Evolutionary conservation across 1,139 yeast genomes (phyloP).

Genomic region (Taphrina populina): DNA sequence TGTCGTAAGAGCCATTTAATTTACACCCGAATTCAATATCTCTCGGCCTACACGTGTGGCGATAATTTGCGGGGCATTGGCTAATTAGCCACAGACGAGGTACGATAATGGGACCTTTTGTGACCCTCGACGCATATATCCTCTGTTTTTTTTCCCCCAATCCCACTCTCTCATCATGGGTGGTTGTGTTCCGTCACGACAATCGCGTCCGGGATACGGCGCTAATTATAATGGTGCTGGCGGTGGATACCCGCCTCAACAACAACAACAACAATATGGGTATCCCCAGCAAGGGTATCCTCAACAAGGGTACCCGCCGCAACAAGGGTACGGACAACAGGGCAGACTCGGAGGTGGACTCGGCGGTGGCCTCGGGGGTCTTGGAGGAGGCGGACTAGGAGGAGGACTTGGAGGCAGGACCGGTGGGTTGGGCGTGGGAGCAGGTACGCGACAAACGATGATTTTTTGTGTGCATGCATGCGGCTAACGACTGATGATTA

Average conservation of each 20-base stretch:
- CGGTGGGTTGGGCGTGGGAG: constrained; percentile 5
- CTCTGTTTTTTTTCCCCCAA: not conserved
- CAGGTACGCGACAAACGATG: too few relatives aligned
- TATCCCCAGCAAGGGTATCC: constrained; percentile 1
- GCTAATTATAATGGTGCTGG: not conserved
- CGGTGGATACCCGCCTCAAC: constrained; percentile 4
- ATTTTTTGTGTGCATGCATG: too few relatives aligned
- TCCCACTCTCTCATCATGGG: constrained; percentile 3
- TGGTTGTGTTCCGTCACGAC: constrained; percentile 19
- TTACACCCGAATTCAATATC: too few relatives aligned
- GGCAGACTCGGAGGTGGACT: constrained; percentile 3
- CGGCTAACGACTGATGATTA: too few relatives aligned
- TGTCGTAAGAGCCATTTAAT: too few relatives aligned
- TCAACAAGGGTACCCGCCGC: not conserved
- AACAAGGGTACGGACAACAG: constrained; percentile 9
- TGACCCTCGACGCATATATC: not conserved
- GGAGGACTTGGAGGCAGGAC: constrained; percentile 8
- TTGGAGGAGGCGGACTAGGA: constrained; percentile 3
- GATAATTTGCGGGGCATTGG: too few relatives aligned
- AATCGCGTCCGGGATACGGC: constrained; percentile 15
- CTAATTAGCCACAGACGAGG: too few relatives aligned
- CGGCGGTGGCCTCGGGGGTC: not conserved
- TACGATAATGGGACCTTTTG: too few relatives aligned
- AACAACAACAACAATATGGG: not conserved
- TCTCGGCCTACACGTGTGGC: too few relatives aligned